Evolutionary conservation across 768 basidiomycete species (phyloP), one percentile per base, ranked within the genome.

Genomic region (Leucocoprinus birnbaumii): DNA sequence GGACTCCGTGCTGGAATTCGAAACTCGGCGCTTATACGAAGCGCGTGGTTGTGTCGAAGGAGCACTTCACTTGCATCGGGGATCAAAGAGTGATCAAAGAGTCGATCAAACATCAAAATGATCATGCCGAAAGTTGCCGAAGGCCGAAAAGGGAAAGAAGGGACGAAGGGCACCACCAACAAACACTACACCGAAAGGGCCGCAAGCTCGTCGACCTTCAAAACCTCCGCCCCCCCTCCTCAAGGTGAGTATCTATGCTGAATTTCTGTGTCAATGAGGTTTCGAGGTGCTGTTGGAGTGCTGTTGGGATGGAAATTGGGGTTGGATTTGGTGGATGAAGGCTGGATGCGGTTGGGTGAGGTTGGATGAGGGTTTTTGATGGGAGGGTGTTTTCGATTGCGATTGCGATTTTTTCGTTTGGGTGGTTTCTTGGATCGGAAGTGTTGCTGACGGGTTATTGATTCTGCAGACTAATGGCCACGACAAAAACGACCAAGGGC

Each of bases 401-500:
- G n/a, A n/a, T n/a, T n/a, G n/a, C n/a, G n/a, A n/a, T n/a, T n/a
- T n/a, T n/a, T n/a, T n/a, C n/a, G n/a, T n/a, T n/a, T n/a, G n/a
- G n/a, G n/a, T n/a, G n/a, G n/a, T n/a, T n/a, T n/a, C n/a, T n/a
- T n/a, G 19, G 27, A 19, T 11, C 13, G 14, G 38, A 31, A 25
- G n/a, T n/a, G n/a, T n/a, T 41, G n/a, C 49, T 54, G 59, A 61
- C 59, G 60, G 31, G 26, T 21, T 10, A n/a, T 35, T 8, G 14
- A 26, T 34, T 44, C 51, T 58, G 26, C 38, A 46, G 44, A 55
- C 51, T 25, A 72, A 88, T 89, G 87, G 83, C 86, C 72, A 75
- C 82, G 52, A 82, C 85, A 59, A 88, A 89, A 76, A 74, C 79
- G 48, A 66, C 79, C 58, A 89, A 89, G 76, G 77, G 79, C 65